phyloP scores from a whole-genome alignment of 2,329 filamentous ascomycete genomes.

The Zasmidium cellare region DNA sequence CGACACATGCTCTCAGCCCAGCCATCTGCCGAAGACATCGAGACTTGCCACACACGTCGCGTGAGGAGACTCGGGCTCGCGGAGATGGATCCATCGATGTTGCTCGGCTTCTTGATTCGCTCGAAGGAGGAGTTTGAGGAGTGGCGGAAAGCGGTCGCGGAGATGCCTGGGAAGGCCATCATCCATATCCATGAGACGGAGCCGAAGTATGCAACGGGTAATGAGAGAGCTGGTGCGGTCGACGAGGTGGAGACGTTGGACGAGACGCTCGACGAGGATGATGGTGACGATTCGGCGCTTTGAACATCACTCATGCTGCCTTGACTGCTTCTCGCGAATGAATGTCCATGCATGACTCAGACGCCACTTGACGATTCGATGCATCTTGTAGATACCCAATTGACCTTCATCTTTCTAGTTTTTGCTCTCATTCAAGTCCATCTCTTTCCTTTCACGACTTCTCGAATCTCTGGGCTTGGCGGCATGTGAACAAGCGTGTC shows the following conservation, averaged over 20 bases:
- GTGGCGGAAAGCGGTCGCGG: slow-evolving; percentile 63
- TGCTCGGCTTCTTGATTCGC: slow-evolving; percentile 87
- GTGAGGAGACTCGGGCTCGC: slow-evolving; percentile 78
- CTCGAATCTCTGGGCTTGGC: too few relatives aligned
- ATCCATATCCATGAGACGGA: slow-evolving; percentile 79
- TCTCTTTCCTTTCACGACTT: too few relatives aligned
- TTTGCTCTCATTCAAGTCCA: not conserved
- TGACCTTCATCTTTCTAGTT: not conserved
- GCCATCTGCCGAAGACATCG: slow-evolving; percentile 68
- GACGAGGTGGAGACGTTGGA: slow-evolving; percentile 90
- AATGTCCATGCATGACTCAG: not conserved
- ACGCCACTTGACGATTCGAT: not conserved
- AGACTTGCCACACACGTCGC: slow-evolving; percentile 83
- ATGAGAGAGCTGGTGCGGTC: slow-evolving; percentile 71
- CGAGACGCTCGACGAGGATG: slow-evolving; percentile 46
- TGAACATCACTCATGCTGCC: too few relatives aligned
- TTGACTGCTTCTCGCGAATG: not conserved
- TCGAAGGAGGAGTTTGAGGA: slow-evolving; percentile 79
- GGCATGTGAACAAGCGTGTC: not conserved
- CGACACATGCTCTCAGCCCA: slow-evolving; percentile 66
- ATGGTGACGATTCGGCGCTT: slow-evolving; percentile 2
- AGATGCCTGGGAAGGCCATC: slow-evolving; percentile 71
- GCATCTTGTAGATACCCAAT: slow-evolving; percentile 5
- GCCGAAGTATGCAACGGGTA: slow-evolving; percentile 50
- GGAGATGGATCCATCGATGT: slow-evolving; percentile 98